These are phyloP conservation scores for Poa annua DNA, from an alignment of 176 grass and related monocot genomes.

Conservation along the genomic window DNA sequence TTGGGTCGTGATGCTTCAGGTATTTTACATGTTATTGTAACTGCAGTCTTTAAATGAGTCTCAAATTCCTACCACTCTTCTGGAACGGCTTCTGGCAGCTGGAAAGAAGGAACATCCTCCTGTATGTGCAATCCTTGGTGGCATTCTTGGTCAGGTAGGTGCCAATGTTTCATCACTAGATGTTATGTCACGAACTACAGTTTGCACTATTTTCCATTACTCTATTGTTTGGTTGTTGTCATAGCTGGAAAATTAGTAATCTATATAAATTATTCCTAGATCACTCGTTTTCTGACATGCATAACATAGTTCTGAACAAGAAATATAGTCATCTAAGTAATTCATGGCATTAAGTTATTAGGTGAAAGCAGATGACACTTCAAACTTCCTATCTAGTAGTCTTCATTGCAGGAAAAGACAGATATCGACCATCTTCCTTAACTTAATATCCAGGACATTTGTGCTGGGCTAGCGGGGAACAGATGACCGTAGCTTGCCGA, in stretches of 20 bases:
- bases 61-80: slow-evolving; percentile 58
- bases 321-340: background rate
- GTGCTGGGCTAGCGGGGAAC: background rate
- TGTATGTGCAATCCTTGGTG: slow-evolving; percentile 91
- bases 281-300: background rate
- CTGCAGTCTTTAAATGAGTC: slow-evolving; percentile 84
- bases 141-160: slow-evolving; percentile 96
- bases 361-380: background rate
- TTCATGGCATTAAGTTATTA: background rate
- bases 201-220: background rate
- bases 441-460: background rate
- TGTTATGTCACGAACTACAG: background rate
- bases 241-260: background rate
- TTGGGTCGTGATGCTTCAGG: background rate
- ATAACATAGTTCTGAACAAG: background rate
- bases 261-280: background rate
- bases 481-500: background rate
- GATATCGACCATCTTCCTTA: background rate
- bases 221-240: slow-evolving; percentile 21
- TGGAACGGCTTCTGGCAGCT: slow-evolving; percentile 70
- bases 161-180: background rate
- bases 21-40: slow-evolving; percentile 40
- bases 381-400: background rate
- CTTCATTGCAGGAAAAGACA: background rate
- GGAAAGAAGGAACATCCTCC: slow-evolving; percentile 82